Evolutionary conservation across 73 alveolate species (phyloP).

Genomic region (Blepharisma japonicum): DNA sequence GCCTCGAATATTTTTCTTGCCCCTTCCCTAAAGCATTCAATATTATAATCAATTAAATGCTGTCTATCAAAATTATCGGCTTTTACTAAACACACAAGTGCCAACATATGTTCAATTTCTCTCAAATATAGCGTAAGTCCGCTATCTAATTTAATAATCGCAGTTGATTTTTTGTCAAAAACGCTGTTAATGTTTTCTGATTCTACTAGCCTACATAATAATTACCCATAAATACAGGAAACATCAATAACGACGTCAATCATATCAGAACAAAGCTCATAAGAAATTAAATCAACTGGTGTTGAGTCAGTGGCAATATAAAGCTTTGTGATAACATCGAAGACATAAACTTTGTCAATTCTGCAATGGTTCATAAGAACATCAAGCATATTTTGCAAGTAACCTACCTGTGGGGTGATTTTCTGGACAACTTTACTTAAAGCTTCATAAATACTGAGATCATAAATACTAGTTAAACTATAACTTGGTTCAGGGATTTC

Average conservation of each 20-base stretch:
- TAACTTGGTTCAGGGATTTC: constrained; percentile 50
- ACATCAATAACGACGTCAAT: constrained; percentile 94
- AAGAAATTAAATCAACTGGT: constrained; percentile 77
- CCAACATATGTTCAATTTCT: constrained; percentile 56
- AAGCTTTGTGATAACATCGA: constrained; percentile 90
- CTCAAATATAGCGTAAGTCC: constrained; percentile 43
- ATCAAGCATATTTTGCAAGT: constrained; percentile 65
- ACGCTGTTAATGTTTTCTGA: too few species aligned
- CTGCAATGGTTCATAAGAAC: constrained; percentile 65
- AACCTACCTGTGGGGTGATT: constrained; percentile 78
- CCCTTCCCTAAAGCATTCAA: constrained; percentile 58
- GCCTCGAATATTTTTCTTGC: constrained; percentile 50
- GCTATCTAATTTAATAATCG: too few species aligned
- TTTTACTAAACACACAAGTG: constrained; percentile 53
- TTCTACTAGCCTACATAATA: too few species aligned
- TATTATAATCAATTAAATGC: constrained; percentile 59
- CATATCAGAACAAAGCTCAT: constrained; percentile 94
- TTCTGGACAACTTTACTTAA: constrained; percentile 90
- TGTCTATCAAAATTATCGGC: constrained; percentile 58
- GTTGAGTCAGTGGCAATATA: constrained; percentile 91
- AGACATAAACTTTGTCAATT: constrained; percentile 92
- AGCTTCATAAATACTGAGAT: constrained; percentile 89
- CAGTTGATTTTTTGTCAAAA: too few species aligned
- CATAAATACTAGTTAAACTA: constrained; percentile 87
- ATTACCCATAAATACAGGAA: constrained; percentile 82